Percentiles rank a stretch among this genome's conserved stretches.
phyloP scores from a whole-genome alignment of 148 eudicot genomes.

The Cornus controversa region DNA sequence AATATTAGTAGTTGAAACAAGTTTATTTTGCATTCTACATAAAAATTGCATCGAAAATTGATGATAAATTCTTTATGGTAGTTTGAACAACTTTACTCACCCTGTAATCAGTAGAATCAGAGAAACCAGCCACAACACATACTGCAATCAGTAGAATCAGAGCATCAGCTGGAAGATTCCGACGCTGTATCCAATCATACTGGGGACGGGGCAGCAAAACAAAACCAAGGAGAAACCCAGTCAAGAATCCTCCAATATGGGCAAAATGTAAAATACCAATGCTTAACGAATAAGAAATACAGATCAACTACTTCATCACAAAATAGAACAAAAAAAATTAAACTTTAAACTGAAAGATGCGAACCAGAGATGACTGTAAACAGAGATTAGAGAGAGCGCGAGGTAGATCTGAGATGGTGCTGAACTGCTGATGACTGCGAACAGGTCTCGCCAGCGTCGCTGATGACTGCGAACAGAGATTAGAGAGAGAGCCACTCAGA shows the following conservation, averaged over 20 bases:
- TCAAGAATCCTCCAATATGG: constrained; percentile 62
- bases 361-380: too few species aligned
- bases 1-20: not conserved
- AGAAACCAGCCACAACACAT: constrained; percentile 48
- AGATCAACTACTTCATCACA: too few species aligned
- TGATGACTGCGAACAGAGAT: too few species aligned
- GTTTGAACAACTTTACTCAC: constrained; percentile 34
- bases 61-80: not conserved
- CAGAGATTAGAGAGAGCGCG: too few species aligned
- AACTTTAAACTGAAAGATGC: too few species aligned
- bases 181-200: constrained; percentile 54
- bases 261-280: too few species aligned
- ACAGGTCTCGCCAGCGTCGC: too few species aligned
- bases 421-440: too few species aligned
- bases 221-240: constrained; percentile 81
- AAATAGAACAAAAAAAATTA: too few species aligned
- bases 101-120: constrained; percentile 57
- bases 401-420: too few species aligned
- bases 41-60: not conserved
- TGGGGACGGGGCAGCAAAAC: constrained; percentile 62
- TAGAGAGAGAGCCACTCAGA: too few species aligned
- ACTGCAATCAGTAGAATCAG: constrained; percentile 54
- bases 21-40: not conserved
- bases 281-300: too few species aligned
- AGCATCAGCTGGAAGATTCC: constrained; percentile 27